These are phyloP conservation scores for Xylaria sp. DNA, from an alignment of 2,329 filamentous ascomycete genomes.

Conservation along the genomic window DNA sequence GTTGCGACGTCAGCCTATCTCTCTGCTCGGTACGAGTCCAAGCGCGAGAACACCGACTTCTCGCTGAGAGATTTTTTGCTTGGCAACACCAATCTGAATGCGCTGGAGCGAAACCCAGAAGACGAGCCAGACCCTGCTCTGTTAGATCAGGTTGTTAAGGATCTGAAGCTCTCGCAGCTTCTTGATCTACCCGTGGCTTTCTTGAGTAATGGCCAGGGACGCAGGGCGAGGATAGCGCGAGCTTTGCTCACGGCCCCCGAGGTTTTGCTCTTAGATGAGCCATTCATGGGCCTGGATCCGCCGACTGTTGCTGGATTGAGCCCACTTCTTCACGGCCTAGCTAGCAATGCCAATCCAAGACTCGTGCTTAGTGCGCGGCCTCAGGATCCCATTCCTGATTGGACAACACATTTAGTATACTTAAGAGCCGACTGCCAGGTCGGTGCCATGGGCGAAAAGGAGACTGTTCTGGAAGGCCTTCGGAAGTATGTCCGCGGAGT, in stretches of 20 bases:
- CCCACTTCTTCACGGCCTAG: slow-evolving; percentile 74
- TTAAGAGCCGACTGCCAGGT: slow-evolving; percentile 75
- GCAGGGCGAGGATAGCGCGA: slow-evolving; percentile 87
- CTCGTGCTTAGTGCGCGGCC: slow-evolving; percentile 82
- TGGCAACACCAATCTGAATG: slow-evolving; percentile 86
- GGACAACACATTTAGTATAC: slow-evolving; percentile 87
- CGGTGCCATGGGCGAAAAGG: slow-evolving; percentile 72
- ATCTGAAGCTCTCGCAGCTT: slow-evolving; percentile 75
- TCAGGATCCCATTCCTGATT: slow-evolving; percentile 87
- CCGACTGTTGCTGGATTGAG: slow-evolving; percentile 79
- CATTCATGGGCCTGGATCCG: slow-evolving; percentile 96
- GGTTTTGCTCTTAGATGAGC: slow-evolving; percentile 87
- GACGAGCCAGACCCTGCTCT: slow-evolving; percentile 60
- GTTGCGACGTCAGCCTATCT: slow-evolving; percentile 80
- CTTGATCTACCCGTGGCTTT: slow-evolving; percentile 87
- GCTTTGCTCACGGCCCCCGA: slow-evolving; percentile 83
- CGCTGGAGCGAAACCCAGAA: slow-evolving; percentile 63
- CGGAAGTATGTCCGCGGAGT: slow-evolving; percentile 61
- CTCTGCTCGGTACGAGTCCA: slow-evolving; percentile 89
- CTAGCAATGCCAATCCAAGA: slow-evolving; percentile 73
- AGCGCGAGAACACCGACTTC: slow-evolving; percentile 88
- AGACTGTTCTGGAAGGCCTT: slow-evolving; percentile 67
- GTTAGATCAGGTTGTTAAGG: slow-evolving; percentile 71
- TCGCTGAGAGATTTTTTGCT: slow-evolving; percentile 82
- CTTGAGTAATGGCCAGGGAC: slow-evolving; percentile 91